Evolutionary conservation across 1,139 yeast genomes (phyloP), one percentile per base, ranked within the genome.

Genomic region (Candida anutae): DNA sequence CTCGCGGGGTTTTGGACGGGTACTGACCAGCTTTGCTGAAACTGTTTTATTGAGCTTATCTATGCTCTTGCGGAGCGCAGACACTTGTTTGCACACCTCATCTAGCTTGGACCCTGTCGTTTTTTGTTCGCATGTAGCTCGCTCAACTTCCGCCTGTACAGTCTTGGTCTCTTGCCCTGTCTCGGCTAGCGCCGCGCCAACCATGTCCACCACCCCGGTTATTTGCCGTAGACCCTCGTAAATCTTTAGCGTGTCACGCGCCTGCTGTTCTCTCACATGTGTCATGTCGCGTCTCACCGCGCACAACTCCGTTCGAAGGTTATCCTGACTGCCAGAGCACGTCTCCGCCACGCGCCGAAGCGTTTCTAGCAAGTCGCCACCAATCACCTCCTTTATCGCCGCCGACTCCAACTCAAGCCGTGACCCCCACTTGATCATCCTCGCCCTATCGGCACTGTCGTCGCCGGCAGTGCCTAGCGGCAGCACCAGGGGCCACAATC

Each of bases 351-450:
- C 19, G 10, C 19, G 9, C 8, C 19, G 19, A 8, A 17, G 10
- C 8, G 10, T 10, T 8, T 8, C 19, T 10, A 17, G 10, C 8
- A 17, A 10, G 9, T 17, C 19, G 19, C 10, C 19, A 8, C 10
- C 10, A 8, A 17, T 10, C 19, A 17, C 8, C 8, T 17, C 19
- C 29, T 55, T 54, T 22, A 58, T 40, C 3, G 55, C 46, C 10
- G 53, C 34, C 1, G 60, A 49, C 30, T 58, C 64, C 13, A 56
- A 34, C 30, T 58, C 63, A 9, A 59, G 37, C 24, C 51, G 40
- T 1, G 62, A 49, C 1, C 63, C 64, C 60, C 61, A 53, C 16
- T 34, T 35, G 2, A 50, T 30, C 12, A 55, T 33, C 10, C 35
- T 29, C 13, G 16, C 24, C 16, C 13, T 21, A n/a, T n/a, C n/a